These are phyloP conservation scores for Scedosporium dehoogii DNA, from an alignment of 2,329 filamentous ascomycete genomes.

Conservation along the genomic window DNA sequence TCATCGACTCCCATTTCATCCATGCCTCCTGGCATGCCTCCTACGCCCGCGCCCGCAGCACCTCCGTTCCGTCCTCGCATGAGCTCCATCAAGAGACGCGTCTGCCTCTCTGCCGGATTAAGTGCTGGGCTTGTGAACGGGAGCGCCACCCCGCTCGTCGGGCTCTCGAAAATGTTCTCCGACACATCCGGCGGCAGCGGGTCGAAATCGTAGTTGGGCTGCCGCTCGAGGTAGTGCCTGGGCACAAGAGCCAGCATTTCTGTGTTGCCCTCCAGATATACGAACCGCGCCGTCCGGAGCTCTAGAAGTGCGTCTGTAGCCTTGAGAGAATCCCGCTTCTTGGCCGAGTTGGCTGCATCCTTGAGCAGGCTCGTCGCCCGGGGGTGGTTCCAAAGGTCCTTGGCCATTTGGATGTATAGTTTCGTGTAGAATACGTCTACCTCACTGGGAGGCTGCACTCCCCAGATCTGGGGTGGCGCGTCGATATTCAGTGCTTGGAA, in stretches of 20 bases:
- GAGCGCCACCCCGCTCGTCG: slow-evolving; percentile 25
- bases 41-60: not conserved
- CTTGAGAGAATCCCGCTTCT: not conserved
- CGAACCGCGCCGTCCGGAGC: slow-evolving; percentile 58
- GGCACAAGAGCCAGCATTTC: slow-evolving; percentile 62
- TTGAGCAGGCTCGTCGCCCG: slow-evolving; percentile 60
- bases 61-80: slow-evolving; percentile 7
- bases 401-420: slow-evolving; percentile 66
- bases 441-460: slow-evolving; percentile 53
- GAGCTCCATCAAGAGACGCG: no score
- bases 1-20: not conserved
- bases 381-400: slow-evolving; percentile 78
- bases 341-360: not conserved
- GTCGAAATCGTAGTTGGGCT: slow-evolving; percentile 68
- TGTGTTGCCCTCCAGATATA: slow-evolving; percentile 68
- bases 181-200: slow-evolving; percentile 61
- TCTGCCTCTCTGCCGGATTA: no score
- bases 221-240: slow-evolving; percentile 47
- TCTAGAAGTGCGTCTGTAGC: slow-evolving; percentile 26
- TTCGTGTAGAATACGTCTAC: slow-evolving; percentile 58
- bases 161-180: slow-evolving; percentile 38
- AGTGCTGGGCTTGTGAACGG: slow-evolving; percentile 25
- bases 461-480: slow-evolving; percentile 75
- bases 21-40: not conserved
- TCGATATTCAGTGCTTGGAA: slow-evolving; percentile 74